Conservation (phyloP, 345 rosid species). For the Salix caprea region DNA sequence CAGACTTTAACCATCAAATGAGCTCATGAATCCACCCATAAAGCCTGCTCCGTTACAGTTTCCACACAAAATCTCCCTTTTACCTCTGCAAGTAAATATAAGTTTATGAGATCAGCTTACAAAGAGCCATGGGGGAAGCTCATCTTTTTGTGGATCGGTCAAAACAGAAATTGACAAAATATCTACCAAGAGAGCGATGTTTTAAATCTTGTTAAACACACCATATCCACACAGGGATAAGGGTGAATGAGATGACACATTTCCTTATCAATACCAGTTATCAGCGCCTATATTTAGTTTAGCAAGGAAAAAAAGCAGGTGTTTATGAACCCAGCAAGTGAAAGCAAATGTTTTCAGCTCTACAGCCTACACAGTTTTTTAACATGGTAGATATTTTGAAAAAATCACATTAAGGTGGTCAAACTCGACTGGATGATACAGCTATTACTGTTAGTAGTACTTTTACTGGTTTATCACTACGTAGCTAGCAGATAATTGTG, state of each 20-base stretch:
- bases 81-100: constrained; percentile 57
- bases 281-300: too few relatives aligned
- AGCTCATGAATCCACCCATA: constrained; percentile 90
- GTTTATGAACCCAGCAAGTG: too few relatives aligned
- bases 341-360: too few relatives aligned
- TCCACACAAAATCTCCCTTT: constrained; percentile 77
- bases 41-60: constrained; percentile 94
- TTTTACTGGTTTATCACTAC: neutral
- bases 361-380: neutral
- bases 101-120: neutral
- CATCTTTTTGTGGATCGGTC: neutral
- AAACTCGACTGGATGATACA: neutral
- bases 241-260: too few relatives aligned
- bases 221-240: neutral
- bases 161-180: neutral
- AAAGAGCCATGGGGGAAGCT: neutral
- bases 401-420: neutral
- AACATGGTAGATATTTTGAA: neutral
- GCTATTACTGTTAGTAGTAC: neutral
- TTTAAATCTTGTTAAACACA: neutral
- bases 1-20: constrained; percentile 40
- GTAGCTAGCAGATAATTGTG: neutral
- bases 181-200: neutral
- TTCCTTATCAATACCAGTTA: too few relatives aligned
- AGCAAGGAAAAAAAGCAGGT: too few relatives aligned